phyloP scores from a whole-genome alignment of 164 flowering plant species.

The Magnolia officinalis region DNA sequence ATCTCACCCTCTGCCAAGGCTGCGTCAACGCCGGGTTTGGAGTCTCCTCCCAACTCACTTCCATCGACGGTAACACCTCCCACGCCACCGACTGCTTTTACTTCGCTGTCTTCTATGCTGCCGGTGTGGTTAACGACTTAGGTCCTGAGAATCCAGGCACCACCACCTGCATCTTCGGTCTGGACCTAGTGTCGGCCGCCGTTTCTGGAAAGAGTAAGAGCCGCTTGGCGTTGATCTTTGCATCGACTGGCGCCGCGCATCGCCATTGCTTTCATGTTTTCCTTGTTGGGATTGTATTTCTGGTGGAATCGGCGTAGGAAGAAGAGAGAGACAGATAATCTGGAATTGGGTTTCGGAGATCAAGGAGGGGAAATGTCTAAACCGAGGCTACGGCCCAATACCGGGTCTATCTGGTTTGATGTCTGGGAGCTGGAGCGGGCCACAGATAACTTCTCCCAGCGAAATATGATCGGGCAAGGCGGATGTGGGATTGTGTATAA shows the following conservation, averaged over 20 bases:
- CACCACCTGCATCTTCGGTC: slow-evolving; percentile 45
- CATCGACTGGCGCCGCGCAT: slow-evolving; percentile 44
- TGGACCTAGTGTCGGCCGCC: slow-evolving; percentile 16
- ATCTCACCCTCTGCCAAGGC: slow-evolving; percentile 42
- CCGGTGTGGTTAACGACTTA: slow-evolving; percentile 49
- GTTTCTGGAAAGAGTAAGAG: slow-evolving; percentile 7
- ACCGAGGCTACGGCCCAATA: slow-evolving; percentile 41
- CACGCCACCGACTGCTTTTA: slow-evolving; percentile 54
- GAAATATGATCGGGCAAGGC: slow-evolving; percentile 62
- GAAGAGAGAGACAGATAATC: slow-evolving; percentile 2
- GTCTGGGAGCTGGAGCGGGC: slow-evolving; percentile 61
- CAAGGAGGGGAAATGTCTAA: slow-evolving; percentile 32
- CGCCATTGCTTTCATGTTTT: slow-evolving; percentile 30
- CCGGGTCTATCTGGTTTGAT: slow-evolving; percentile 60
- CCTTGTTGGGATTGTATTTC: slow-evolving; percentile 34
- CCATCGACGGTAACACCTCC: slow-evolving; percentile 45
- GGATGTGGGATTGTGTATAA: slow-evolving; percentile 68
- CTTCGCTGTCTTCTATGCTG: slow-evolving; percentile 64
- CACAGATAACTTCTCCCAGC: slow-evolving; percentile 52
- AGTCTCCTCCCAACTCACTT: slow-evolving; percentile 34
- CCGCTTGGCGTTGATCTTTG: slow-evolving; percentile 28
- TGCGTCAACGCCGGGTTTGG: slow-evolving; percentile 49
- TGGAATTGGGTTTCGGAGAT: slow-evolving; percentile 8
- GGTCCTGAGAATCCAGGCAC: slow-evolving; percentile 63
- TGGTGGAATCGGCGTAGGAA: slow-evolving; percentile 32